A percentile compares a stretch with the other conserved stretches of the same genome.
Evolutionary conservation across 1,139 yeast species (phyloP).

Genomic region (Geotrichum restrictum): DNA sequence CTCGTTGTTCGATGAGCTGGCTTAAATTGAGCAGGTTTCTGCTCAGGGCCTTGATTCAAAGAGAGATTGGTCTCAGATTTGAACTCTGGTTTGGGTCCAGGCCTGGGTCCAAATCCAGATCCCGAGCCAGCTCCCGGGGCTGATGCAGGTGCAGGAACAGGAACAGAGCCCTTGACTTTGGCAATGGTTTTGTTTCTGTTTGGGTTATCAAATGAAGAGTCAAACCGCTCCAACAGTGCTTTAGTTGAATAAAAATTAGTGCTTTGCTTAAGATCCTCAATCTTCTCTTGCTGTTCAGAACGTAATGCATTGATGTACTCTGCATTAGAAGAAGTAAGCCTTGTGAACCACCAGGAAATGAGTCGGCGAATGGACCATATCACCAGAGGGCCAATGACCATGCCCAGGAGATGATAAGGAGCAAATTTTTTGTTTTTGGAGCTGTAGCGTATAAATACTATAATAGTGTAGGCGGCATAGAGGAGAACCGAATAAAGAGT

Average conservation of each 20-base stretch:
- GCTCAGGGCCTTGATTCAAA: neutral
- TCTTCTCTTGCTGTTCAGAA: slow-evolving; percentile 54
- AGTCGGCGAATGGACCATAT: slow-evolving; percentile 28
- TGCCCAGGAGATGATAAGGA: slow-evolving; percentile 13
- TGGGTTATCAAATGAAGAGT: slow-evolving; percentile 20
- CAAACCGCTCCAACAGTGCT: slow-evolving; percentile 64
- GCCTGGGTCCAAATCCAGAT: no score
- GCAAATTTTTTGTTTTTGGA: neutral
- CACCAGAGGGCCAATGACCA: slow-evolving; percentile 25
- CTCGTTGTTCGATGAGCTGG: neutral
- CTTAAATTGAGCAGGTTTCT: neutral
- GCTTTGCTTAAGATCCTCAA: slow-evolving; percentile 70
- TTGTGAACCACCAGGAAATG: slow-evolving; percentile 25
- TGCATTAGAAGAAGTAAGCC: slow-evolving; percentile 28
- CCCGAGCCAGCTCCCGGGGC: no score
- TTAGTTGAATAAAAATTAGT: slow-evolving; percentile 78
- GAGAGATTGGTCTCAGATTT: neutral
- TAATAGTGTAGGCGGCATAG: slow-evolving; percentile 28
- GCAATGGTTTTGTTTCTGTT: neutral
- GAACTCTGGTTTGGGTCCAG: slow-evolving; percentile 4
- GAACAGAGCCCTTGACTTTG: neutral
- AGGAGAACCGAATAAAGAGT: slow-evolving; percentile 33
- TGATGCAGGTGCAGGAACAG: slow-evolving; percentile 2
- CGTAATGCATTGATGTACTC: slow-evolving; percentile 43
- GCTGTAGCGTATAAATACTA: slow-evolving; percentile 22